These are phyloP conservation scores for Pseudotsuga menziesii DNA, from an alignment of 75 land plant species.

Conservation along the genomic window DNA sequence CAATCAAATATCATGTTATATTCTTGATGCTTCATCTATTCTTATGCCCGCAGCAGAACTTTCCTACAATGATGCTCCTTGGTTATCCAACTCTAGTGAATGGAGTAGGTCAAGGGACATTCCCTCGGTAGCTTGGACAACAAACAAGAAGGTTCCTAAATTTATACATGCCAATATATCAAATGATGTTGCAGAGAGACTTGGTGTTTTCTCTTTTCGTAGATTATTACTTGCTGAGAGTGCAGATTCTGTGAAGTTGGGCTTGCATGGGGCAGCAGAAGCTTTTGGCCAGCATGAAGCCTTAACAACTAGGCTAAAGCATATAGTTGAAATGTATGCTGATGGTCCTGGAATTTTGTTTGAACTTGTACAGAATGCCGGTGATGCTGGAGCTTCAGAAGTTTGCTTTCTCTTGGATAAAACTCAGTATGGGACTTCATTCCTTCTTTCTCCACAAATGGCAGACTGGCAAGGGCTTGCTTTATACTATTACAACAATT, in stretches of 20 bases:
- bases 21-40: constrained; percentile 71
- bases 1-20: constrained; percentile 33
- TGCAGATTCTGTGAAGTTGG: constrained; percentile 92
- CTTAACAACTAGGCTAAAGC: constrained; percentile 83
- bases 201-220: constrained; percentile 87
- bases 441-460: constrained; percentile 90
- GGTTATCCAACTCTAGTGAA: constrained; percentile 56
- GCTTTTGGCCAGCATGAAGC: constrained; percentile 99
- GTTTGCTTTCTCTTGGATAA: constrained; percentile 87
- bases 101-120: constrained; percentile 12
- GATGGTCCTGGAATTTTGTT: constrained; percentile 95
- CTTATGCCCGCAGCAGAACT: constrained; percentile 55
- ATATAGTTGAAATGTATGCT: constrained; percentile 98
- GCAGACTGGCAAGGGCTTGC: constrained; percentile 99
- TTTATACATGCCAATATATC: constrained; percentile 94
- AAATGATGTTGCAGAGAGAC: constrained; percentile 91
- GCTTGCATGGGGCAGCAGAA: constrained; percentile 87
- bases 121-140: constrained; percentile 17
- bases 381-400: constrained; percentile 94
- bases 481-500: constrained; percentile 81
- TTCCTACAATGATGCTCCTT: constrained; percentile 95
- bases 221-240: constrained; percentile 84
- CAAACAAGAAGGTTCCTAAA: constrained; percentile 31
- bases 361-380: constrained; percentile 96
- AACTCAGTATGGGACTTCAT: constrained; percentile 87